Conservation (phyloP, 2,329 filamentous ascomycete genomes). For the Botrytis tulipae region DNA sequence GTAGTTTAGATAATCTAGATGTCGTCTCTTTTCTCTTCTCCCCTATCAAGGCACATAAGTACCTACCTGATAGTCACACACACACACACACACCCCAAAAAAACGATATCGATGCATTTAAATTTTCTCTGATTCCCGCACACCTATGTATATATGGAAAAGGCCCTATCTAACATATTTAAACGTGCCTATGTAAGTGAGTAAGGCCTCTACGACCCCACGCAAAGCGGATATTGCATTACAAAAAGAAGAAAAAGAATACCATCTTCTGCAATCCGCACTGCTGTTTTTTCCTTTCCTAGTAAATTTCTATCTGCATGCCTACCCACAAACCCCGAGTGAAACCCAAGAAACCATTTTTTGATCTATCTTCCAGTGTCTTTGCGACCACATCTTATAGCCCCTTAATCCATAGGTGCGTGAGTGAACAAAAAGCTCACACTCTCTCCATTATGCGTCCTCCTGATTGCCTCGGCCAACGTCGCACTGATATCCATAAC, state of each 20-base stretch:
- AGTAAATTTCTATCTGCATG: neutral
- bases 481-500: slow-evolving; percentile 92
- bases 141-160: neutral
- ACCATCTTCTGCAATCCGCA: neutral
- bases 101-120: neutral
- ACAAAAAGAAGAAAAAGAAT: neutral
- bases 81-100: neutral
- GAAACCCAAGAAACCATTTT: neutral
- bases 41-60: neutral
- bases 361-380: neutral
- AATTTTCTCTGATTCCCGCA: neutral
- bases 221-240: neutral
- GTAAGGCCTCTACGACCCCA: neutral
- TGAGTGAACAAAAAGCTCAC: slow-evolving; percentile 69
- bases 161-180: neutral
- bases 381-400: neutral
- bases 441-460: slow-evolving; percentile 67
- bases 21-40: neutral
- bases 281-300: neutral
- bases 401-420: slow-evolving; percentile 50
- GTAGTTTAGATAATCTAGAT: neutral
- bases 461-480: slow-evolving; percentile 66
- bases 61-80: neutral
- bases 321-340: too few relatives aligned
- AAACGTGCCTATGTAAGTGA: neutral